Conservation (phyloP, 2,329 filamentous ascomycete species). For the Geoglossum cookeanum region DNA sequence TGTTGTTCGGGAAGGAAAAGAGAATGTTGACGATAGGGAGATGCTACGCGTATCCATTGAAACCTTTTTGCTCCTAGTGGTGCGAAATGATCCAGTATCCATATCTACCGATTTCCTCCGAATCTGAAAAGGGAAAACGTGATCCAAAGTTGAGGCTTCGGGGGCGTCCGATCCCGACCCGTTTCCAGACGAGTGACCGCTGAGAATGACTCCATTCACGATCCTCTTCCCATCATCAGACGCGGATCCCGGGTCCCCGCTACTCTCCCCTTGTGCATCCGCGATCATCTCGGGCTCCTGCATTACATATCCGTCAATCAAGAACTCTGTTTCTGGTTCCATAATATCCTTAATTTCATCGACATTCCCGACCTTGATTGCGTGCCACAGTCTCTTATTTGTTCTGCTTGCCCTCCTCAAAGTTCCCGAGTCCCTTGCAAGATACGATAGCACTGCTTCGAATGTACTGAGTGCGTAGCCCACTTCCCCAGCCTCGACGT, state of each 20-base stretch:
- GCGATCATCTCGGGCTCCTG: constrained; percentile 22
- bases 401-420: constrained; percentile 68
- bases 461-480: constrained; percentile 93
- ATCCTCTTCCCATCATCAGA: background rate
- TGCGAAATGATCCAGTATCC: constrained; percentile 9
- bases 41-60: constrained; percentile 80
- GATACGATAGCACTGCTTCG: constrained; percentile 80
- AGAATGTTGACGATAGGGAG: constrained; percentile 61
- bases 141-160: constrained; percentile 31
- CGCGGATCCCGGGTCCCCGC: background rate
- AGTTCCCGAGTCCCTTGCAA: constrained; percentile 62
- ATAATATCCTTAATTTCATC: constrained; percentile 59
- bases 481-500: constrained; percentile 89
- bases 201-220: constrained; percentile 5
- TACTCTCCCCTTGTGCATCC: background rate
- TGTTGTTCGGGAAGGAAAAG: constrained; percentile 59
- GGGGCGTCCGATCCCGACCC: background rate
- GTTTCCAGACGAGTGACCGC: constrained; percentile 12
- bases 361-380: constrained; percentile 58
- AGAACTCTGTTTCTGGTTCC: constrained; percentile 41
- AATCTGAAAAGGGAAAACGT: constrained; percentile 79
- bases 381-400: constrained; percentile 78
- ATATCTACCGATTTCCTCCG: constrained; percentile 14
- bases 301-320: constrained; percentile 6
- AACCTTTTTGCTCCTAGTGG: constrained; percentile 51